Evolutionary conservation across 768 basidiomycete species (phyloP).

Genomic region (Pisolithus sp.): DNA sequence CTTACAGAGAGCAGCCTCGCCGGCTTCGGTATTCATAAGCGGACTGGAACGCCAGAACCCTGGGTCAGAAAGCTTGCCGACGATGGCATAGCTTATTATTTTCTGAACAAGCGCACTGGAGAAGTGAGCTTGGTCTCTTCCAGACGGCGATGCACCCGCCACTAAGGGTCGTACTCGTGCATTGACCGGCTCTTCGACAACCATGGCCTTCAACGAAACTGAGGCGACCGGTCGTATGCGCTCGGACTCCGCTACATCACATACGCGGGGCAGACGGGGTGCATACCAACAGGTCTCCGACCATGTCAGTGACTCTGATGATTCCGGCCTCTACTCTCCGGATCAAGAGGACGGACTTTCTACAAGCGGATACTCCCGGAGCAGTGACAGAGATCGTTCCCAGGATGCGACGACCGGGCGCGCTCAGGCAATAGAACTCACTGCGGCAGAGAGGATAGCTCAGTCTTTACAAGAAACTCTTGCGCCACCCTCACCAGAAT

Average conservation of each 20-base stretch:
- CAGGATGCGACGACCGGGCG: slow-evolving; percentile 11
- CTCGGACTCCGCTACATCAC: slow-evolving; percentile 31
- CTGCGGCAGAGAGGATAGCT: slow-evolving; percentile 63
- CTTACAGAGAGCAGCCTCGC: slow-evolving; percentile 32
- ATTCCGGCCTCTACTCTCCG: slow-evolving; percentile 49
- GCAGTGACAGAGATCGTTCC: slow-evolving; percentile 15
- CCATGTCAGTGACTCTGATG: slow-evolving; percentile 69
- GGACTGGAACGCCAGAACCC: slow-evolving; percentile 65
- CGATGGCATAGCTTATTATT: slow-evolving; percentile 77
- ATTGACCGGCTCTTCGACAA: slow-evolving; percentile 27
- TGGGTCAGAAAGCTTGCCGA: slow-evolving; percentile 79
- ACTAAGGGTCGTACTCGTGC: slow-evolving; percentile 29
- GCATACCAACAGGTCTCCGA: slow-evolving; percentile 29
- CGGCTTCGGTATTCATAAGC: slow-evolving; percentile 56
- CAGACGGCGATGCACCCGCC: slow-evolving; percentile 33
- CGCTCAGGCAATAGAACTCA: slow-evolving; percentile 38
- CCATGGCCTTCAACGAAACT: slow-evolving; percentile 21
- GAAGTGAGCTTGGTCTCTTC: slow-evolving; percentile 63
- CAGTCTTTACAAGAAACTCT: slow-evolving; percentile 57
- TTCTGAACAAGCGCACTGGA: slow-evolving; percentile 66
- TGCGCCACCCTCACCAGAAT: slow-evolving; percentile 50
- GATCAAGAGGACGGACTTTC: slow-evolving; percentile 26
- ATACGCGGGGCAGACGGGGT: slow-evolving; percentile 18
- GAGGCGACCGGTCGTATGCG: slow-evolving; percentile 22
- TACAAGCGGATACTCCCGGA: slow-evolving; percentile 27